These are phyloP conservation scores for Aspergillus sparsus DNA, from an alignment of 495 filamentous ascomycete species.

Conservation along the genomic window DNA sequence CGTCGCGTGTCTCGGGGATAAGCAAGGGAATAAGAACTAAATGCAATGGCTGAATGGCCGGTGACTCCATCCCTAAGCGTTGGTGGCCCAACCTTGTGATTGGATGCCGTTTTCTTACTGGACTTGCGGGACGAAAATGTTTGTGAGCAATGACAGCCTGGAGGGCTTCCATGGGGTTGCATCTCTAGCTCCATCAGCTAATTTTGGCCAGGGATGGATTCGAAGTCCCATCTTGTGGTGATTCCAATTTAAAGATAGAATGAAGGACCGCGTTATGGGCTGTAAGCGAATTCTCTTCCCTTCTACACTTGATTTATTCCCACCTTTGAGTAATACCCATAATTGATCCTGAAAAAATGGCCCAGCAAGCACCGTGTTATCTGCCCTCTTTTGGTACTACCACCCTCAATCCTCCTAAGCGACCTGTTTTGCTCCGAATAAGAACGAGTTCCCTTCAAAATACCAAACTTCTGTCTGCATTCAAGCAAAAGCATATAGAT, in stretches of 20 bases:
- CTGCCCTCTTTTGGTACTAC: slow-evolving; percentile 38
- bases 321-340: slow-evolving; percentile 14
- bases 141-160: slow-evolving; percentile 6
- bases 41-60: neutral
- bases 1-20: slow-evolving; percentile 15
- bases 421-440: slow-evolving; percentile 41
- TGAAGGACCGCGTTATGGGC: neutral
- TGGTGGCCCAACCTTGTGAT: neutral
- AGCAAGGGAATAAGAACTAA: slow-evolving; percentile 18
- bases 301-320: neutral
- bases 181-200: slow-evolving; percentile 20
- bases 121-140: neutral
- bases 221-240: slow-evolving; percentile 13
- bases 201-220: slow-evolving; percentile 14
- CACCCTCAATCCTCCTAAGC: slow-evolving; percentile 34
- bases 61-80: neutral
- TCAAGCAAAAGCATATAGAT: slow-evolving; percentile 31
- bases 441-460: slow-evolving; percentile 35
- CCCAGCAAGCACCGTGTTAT: slow-evolving; percentile 40
- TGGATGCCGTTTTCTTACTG: slow-evolving; percentile 11
- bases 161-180: slow-evolving; percentile 15
- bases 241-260: slow-evolving; percentile 23
- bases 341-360: slow-evolving; percentile 30
- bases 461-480: slow-evolving; percentile 41
- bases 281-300: slow-evolving; percentile 8